A percentile compares a stretch with the other conserved stretches of the same genome.
These are phyloP conservation scores for Salix dunnii DNA, from an alignment of 345 rosid genomes.

Conservation along the genomic window DNA sequence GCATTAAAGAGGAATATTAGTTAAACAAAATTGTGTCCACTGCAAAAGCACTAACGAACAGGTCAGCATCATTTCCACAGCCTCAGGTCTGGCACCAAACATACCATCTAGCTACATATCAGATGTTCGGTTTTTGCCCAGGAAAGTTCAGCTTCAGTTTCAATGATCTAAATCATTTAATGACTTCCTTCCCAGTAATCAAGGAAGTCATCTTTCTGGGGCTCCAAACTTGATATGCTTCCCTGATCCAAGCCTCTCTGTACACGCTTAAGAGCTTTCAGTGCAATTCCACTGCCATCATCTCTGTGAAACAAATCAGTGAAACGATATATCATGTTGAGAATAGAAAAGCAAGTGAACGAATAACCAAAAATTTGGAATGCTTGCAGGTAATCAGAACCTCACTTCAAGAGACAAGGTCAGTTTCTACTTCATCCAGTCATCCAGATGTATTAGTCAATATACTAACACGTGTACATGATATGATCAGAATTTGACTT, in stretches of 20 bases:
- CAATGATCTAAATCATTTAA: conserved; percentile 10
- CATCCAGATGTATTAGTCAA: too few species aligned
- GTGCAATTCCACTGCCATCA: conserved; percentile 85
- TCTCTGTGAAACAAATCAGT: conserved; percentile 53
- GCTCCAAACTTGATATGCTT: conserved; percentile 49
- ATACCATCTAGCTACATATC: neutral
- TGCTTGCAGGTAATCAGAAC: neutral
- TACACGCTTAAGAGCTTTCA: conserved; percentile 63
- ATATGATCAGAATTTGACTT: too few species aligned
- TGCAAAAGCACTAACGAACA: neutral
- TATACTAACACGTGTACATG: too few species aligned
- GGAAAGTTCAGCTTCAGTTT: neutral
- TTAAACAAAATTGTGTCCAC: neutral
- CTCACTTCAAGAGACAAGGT: too few species aligned
- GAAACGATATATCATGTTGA: conserved; percentile 3
- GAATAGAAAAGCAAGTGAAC: neutral
- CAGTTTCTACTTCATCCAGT: too few species aligned
- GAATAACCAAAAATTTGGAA: conserved; percentile 5
- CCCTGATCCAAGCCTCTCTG: conserved; percentile 86
- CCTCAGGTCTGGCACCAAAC: neutral
- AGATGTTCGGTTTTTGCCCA: neutral
- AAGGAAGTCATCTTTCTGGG: conserved; percentile 43
- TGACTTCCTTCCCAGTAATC: conserved; percentile 51
- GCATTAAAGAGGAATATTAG: neutral
- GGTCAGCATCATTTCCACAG: neutral